phyloP scores from a whole-genome alignment of 2,329 filamentous ascomycete genomes.

The Amauroascus verrucosus region DNA sequence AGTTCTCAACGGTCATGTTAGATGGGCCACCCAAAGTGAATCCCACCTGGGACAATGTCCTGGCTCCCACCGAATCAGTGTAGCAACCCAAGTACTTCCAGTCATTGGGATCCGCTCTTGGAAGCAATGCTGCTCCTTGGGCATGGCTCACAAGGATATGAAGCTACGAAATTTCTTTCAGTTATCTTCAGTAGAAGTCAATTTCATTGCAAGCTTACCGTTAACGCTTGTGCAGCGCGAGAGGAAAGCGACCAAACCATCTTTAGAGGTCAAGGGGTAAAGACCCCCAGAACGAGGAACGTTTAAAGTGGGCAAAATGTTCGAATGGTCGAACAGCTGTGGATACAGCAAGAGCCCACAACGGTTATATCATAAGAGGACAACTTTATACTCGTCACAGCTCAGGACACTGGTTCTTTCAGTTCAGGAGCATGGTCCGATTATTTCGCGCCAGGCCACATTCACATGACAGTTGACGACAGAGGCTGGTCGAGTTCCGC shows the following conservation, averaged over 20 bases:
- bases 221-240: not conserved
- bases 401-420: not conserved
- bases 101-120: conserved; percentile 15
- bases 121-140: conserved; percentile 15
- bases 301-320: not conserved
- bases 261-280: not conserved
- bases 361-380: not conserved
- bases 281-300: not conserved
- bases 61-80: conserved; percentile 18
- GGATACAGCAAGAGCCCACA: not conserved
- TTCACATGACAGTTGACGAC: not conserved
- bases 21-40: conserved; percentile 15
- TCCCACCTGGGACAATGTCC: conserved; percentile 15
- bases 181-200: not conserved
- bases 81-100: conserved; percentile 21
- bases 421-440: not conserved
- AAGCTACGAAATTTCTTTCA: conserved; percentile 10
- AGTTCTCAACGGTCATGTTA: conserved; percentile 23
- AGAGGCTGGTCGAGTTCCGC: not conserved
- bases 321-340: not conserved
- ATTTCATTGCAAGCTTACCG: not conserved
- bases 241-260: conserved; percentile 4
- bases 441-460: not conserved
- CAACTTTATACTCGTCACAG: not conserved
- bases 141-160: conserved; percentile 8